These are phyloP conservation scores for Eragrostis nindensis DNA, from an alignment of 176 grass and related monocot species.

Conservation along the genomic window DNA sequence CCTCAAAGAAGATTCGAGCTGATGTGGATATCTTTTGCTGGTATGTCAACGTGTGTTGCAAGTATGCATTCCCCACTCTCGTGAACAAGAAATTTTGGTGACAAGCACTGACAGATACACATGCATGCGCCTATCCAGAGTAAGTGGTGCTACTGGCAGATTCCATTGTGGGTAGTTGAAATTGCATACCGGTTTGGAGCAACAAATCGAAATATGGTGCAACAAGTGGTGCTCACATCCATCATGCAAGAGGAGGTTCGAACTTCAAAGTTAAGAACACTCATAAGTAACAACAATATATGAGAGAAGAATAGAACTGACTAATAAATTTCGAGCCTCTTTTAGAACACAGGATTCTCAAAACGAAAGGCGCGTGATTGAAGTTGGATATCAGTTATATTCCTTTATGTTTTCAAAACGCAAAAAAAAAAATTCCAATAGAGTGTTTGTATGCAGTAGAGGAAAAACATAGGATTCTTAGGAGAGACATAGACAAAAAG, in stretches of 20 bases:
- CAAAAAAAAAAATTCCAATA: no score
- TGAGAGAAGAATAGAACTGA: no score
- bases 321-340: no score
- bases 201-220: not conserved
- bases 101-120: not conserved
- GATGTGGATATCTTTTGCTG: not conserved
- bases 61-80: not conserved
- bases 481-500: no score
- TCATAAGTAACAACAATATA: not conserved
- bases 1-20: conserved; percentile 3
- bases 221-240: not conserved
- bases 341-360: no score
- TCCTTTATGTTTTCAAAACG: no score
- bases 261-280: not conserved
- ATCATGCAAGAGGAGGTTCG: not conserved
- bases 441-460: no score
- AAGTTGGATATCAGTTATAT: no score
- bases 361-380: no score
- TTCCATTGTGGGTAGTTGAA: not conserved
- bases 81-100: not conserved
- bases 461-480: no score
- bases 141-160: not conserved
- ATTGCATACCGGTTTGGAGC: not conserved
- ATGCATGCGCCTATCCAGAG: not conserved
- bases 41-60: conserved; percentile 25